These are phyloP conservation scores for Bonia amplexicaulis DNA, from an alignment of 176 grass and related monocot species.

Conservation along the genomic window DNA sequence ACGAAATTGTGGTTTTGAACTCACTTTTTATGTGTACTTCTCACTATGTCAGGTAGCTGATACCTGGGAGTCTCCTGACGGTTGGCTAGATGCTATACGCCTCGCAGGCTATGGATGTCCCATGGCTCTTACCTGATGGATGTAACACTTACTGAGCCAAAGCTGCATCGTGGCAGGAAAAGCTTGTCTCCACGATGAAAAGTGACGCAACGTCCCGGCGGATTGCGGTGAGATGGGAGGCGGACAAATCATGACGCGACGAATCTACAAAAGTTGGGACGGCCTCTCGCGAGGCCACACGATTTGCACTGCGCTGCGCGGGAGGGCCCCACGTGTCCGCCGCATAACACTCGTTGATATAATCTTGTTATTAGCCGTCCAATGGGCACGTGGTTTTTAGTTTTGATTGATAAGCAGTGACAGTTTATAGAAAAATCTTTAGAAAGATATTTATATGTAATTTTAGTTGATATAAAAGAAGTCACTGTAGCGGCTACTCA, in stretches of 20 bases:
- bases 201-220: not conserved
- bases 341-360: not conserved
- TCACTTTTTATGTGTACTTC: not conserved
- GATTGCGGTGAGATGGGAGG: not conserved
- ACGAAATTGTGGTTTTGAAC: not conserved
- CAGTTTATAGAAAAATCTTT: too few species aligned
- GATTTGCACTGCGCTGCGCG: not conserved
- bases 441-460: too few species aligned
- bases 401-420: too few species aligned
- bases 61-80: conserved; percentile 65
- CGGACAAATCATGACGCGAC: not conserved
- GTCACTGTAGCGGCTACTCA: too few species aligned
- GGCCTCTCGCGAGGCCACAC: not conserved
- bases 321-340: not conserved
- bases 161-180: not conserved
- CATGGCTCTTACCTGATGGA: not conserved
- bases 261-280: not conserved
- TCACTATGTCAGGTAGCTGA: conserved; percentile 49
- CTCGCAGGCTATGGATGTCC: conserved; percentile 7
- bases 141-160: not conserved
- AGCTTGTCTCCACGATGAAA: not conserved
- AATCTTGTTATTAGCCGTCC: not conserved
- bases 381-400: too few species aligned
- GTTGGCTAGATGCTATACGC: conserved; percentile 71
- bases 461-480: too few species aligned